A percentile compares a stretch with the other conserved stretches of the same genome.
Evolutionary conservation across 164 flowering plant genomes (phyloP).

Genomic region (Brasenia schreberi): DNA sequence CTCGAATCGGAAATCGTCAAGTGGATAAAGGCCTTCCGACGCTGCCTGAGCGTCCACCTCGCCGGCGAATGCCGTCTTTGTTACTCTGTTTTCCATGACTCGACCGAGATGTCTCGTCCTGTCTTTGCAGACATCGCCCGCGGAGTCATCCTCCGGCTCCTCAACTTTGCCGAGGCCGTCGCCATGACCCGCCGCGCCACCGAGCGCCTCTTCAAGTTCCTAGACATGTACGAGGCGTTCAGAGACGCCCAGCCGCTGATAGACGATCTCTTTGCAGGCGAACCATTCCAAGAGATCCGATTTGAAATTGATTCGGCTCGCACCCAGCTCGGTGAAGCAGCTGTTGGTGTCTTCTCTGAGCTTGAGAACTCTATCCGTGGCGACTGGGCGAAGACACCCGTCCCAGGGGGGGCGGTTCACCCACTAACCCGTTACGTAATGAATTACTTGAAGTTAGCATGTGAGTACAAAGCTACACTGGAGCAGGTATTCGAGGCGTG

Average conservation of each 20-base stretch:
- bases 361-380: constrained; percentile 60
- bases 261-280: constrained; percentile 13
- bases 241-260: constrained; percentile 23
- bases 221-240: constrained; percentile 67
- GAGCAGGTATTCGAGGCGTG: constrained; percentile 45
- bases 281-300: constrained; percentile 22
- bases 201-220: constrained; percentile 63
- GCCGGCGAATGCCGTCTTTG: constrained; percentile 37
- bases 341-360: constrained; percentile 45
- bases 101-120: constrained; percentile 10
- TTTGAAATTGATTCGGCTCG: constrained; percentile 26
- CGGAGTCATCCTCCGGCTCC: constrained; percentile 27
- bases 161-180: constrained; percentile 62
- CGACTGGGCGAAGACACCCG: constrained; percentile 50
- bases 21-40: constrained; percentile 50
- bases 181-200: constrained; percentile 50
- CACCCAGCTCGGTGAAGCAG: constrained; percentile 42
- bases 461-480: constrained; percentile 61
- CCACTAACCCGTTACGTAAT: constrained; percentile 77
- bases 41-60: constrained; percentile 27
- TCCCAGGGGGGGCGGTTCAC: constrained; percentile 82
- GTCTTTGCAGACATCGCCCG: constrained; percentile 27
- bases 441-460: constrained; percentile 58
- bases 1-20: constrained; percentile 41
- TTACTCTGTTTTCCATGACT: constrained; percentile 28